These are phyloP conservation scores for Bidens hawaiensis DNA, from an alignment of 140 eudicot species.

Conservation along the genomic window DNA sequence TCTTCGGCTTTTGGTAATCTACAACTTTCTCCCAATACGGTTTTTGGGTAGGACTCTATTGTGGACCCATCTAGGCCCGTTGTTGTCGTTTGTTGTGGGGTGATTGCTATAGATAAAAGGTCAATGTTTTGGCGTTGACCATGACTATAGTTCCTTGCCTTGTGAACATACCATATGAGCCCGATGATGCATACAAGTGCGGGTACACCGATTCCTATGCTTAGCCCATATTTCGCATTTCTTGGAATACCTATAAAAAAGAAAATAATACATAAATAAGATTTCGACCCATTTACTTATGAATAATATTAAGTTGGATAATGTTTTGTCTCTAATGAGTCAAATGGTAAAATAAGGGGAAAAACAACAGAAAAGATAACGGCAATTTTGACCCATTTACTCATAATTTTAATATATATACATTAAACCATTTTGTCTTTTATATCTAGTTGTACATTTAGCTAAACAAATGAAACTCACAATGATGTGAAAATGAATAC, in stretches of 20 bases:
- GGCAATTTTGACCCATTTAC: no score
- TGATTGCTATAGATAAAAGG: constrained; percentile 24
- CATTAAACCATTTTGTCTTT: neutral
- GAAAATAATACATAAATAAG: neutral
- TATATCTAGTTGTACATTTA: neutral
- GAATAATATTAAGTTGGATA: neutral
- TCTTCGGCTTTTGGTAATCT: constrained; percentile 57
- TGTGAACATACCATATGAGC: constrained; percentile 21
- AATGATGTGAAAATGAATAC: neutral
- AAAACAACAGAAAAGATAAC: no score
- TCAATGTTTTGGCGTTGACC: constrained; percentile 20
- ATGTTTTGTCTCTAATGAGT: neutral
- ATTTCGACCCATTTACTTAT: neutral
- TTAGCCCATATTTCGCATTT: constrained; percentile 50
- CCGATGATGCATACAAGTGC: constrained; percentile 34
- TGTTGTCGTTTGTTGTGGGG: constrained; percentile 29
- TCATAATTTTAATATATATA: no score
- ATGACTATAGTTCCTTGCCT: constrained; percentile 8
- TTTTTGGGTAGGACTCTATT: constrained; percentile 80
- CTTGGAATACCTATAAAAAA: constrained; percentile 33
- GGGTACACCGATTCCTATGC: constrained; percentile 55
- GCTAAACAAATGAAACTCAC: neutral
- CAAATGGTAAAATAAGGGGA: neutral
- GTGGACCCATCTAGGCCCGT: constrained; percentile 65
- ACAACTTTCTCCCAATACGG: constrained; percentile 55